Evolutionary conservation across 768 basidiomycete species (phyloP).

Genomic region (Trametes cingulata): DNA sequence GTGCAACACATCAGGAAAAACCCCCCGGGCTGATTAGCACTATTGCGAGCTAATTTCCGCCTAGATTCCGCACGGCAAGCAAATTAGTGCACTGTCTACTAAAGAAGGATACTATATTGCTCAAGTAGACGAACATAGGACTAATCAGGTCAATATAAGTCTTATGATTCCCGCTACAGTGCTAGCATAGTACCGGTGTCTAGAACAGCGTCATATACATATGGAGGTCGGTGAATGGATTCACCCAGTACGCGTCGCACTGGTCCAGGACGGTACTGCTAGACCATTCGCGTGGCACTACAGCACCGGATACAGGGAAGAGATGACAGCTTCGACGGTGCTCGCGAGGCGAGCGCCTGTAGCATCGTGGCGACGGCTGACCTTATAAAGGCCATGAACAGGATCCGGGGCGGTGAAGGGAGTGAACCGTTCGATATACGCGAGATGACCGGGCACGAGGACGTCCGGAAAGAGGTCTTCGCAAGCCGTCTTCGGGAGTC

Average conservation of each 20-base stretch:
- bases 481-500: conserved; percentile 14
- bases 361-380: conserved; percentile 8
- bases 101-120: too few relatives aligned
- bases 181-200: too few relatives aligned
- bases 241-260: not conserved
- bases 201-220: conserved; percentile 24
- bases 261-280: not conserved
- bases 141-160: too few relatives aligned
- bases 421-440: conserved; percentile 34
- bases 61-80: too few relatives aligned
- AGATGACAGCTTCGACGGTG: not conserved
- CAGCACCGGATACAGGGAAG: not conserved
- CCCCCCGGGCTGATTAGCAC: too few relatives aligned
- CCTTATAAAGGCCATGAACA: conserved; percentile 29
- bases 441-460: conserved; percentile 22
- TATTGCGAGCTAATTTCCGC: too few relatives aligned
- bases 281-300: not conserved
- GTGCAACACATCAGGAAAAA: too few relatives aligned
- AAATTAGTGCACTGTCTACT: too few relatives aligned
- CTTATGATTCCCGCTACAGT: too few relatives aligned
- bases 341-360: not conserved
- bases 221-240: conserved; percentile 28
- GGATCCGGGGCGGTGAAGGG: conserved; percentile 21
- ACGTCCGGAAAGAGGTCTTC: not conserved
- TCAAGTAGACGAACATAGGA: too few relatives aligned